Evolutionary conservation across 31 red algal species (phyloP), one percentile per base, ranked within the genome.

Genomic region (Porphyra umbilicalis): DNA sequence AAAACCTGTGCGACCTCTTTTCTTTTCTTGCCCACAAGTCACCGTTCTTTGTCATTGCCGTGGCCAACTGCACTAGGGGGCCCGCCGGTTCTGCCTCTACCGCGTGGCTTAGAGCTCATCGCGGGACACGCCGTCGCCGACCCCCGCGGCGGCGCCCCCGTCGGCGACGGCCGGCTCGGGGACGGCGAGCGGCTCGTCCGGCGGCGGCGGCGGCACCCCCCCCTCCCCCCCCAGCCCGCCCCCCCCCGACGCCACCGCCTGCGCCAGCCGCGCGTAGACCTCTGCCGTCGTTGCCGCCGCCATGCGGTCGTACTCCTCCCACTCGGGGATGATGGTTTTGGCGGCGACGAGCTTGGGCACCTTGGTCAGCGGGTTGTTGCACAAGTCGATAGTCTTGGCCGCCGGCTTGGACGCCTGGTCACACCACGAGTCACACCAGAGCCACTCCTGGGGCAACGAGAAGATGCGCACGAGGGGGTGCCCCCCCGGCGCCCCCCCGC

Each of bases 391-490:
- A 35, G 97, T 92, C 80, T 95, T 95, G 15, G 97, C 97, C 14
- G 35, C 84, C 68, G 79, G 33, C 84, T 99, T 99, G 85, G 86
- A 93, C 34, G 82, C 87, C 46, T 99, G 93, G 75, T 92, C 93
- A 77, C 97, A 99, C 97, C 97, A 99, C 34, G 81, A 94, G 84
- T 99, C 97, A 76, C 97, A 99, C 97, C 97, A 99, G 38, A 99
- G 86, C 97, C 97, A 99, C 46, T 99, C 97, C 10, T 82, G 83
- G 4, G 96, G 93, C 34, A 99, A 84, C 35, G 91, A 89, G 83
- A 88, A 89, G 38, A 99, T 93, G 20, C 91, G 97, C 29, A 99
- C 91, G 33, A 81, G 40, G 35, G 44, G 35, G 9, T 74, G 39
- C 1, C 84, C 86, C 37, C 81, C 39, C 8, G 85, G 36, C 31